A percentile compares a stretch with the other conserved stretches of the same genome.
These are phyloP conservation scores for Afroboletus lepidellus DNA, from an alignment of 1,284 basidiomycete genomes.

Conservation along the genomic window DNA sequence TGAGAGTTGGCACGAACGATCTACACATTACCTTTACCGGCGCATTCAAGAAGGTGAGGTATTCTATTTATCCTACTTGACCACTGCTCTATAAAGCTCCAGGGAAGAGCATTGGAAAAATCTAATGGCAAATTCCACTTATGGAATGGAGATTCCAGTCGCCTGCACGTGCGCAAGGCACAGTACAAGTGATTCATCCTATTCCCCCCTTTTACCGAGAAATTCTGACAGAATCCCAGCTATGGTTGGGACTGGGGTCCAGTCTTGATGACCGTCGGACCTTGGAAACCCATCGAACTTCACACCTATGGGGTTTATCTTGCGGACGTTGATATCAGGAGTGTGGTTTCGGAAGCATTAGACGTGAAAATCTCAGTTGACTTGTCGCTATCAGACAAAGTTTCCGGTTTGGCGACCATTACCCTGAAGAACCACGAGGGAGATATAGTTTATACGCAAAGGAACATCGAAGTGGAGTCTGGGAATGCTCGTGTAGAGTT, in stretches of 20 bases:
- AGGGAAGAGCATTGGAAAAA: conserved; percentile 69
- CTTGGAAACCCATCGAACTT: conserved; percentile 75
- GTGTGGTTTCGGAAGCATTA: conserved; percentile 51
- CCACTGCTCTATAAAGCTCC: conserved; percentile 2
- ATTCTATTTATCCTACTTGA: not conserved
- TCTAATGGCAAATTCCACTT: conserved; percentile 56
- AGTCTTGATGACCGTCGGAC: conserved; percentile 73
- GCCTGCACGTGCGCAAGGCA: conserved; percentile 85
- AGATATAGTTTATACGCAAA: conserved; percentile 37
- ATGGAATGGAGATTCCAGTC: conserved; percentile 88
- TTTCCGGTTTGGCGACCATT: conserved; percentile 43
- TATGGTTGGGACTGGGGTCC: conserved; percentile 90
- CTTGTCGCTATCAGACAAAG: conserved; percentile 43
- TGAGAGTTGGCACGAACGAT: conserved; percentile 63
- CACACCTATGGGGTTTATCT: conserved; percentile 68
- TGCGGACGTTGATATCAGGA: conserved; percentile 59
- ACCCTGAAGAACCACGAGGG: conserved; percentile 50
- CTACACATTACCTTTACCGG: conserved; percentile 73
- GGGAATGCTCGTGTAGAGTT: conserved; percentile 47
- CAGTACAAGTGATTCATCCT: conserved; percentile 68
- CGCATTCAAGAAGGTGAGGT: conserved; percentile 65
- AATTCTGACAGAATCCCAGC: conserved; percentile 38
- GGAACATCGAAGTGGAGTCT: conserved; percentile 38
- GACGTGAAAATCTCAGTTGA: conserved; percentile 49
- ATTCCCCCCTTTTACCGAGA: not conserved